Percentiles rank a stretch among this genome's conserved stretches.
phyloP scores from a whole-genome alignment of 2,329 filamentous ascomycete species.

The Paraconiothyrium sp. region DNA sequence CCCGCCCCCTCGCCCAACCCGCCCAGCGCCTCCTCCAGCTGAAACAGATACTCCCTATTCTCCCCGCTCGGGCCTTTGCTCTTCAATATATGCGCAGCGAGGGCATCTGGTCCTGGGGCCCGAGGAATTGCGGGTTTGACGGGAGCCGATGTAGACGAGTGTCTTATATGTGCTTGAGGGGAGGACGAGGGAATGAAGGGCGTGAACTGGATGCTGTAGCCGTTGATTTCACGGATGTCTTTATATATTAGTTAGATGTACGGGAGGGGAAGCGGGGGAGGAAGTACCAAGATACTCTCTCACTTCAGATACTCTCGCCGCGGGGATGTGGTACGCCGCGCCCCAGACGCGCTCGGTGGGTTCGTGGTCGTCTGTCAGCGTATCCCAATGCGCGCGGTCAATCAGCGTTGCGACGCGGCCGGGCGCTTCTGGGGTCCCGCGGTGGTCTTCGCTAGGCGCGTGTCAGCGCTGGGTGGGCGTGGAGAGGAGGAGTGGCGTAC shows the following conservation, averaged over 20 bases:
- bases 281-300: constrained; percentile 73
- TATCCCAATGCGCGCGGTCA: constrained; percentile 82
- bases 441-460: constrained; percentile 81
- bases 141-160: constrained; percentile 94
- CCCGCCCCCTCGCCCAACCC: constrained; percentile 78
- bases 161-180: constrained; percentile 53
- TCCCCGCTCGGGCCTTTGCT: constrained; percentile 85
- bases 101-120: constrained; percentile 77
- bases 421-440: constrained; percentile 86
- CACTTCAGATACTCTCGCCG: constrained; percentile 78
- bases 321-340: constrained; percentile 84
- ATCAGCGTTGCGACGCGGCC: constrained; percentile 95
- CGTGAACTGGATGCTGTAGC: constrained; percentile 92
- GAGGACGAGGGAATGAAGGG: constrained; percentile 65
- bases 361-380: constrained; percentile 64
- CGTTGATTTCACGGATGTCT: constrained; percentile 96
- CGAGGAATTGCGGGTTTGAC: constrained; percentile 90
- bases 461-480: not conserved
- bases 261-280: not conserved
- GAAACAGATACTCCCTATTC: constrained; percentile 89
- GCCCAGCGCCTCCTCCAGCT: constrained; percentile 78
- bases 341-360: constrained; percentile 80
- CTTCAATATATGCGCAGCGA: constrained; percentile 82
- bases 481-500: constrained; percentile 27
- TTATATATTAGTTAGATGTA: no score